Conservation (phyloP, 2,329 filamentous ascomycete species). For the Stachybotrys chlorohalonatus region DNA sequence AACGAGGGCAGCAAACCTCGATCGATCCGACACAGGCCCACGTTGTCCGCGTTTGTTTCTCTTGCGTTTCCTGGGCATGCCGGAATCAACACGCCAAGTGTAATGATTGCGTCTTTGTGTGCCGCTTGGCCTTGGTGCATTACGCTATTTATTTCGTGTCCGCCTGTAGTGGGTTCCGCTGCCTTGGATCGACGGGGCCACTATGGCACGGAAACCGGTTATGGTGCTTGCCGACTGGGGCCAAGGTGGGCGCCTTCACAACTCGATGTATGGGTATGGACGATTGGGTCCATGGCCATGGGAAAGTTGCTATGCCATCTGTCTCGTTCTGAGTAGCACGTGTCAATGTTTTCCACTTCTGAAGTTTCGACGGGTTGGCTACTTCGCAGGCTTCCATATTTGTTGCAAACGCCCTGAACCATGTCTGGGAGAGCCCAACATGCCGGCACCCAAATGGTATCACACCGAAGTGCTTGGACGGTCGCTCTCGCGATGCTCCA, state of each 20-base stretch:
- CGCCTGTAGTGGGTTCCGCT: background rate
- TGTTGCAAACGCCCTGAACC: no score
- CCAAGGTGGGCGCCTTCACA: background rate
- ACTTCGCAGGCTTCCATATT: no score
- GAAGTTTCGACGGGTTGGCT: no score
- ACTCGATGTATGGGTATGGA: background rate
- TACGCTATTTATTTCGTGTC: background rate
- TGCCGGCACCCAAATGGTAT: no score
- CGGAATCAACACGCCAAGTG: background rate
- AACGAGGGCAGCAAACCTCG: background rate
- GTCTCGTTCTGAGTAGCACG: no score
- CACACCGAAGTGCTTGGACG: no score
- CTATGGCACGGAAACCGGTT: background rate
- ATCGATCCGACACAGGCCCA: background rate
- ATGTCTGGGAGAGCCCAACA: no score
- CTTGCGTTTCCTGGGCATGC: background rate
- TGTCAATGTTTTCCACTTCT: background rate
- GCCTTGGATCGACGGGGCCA: background rate
- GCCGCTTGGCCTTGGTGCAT: background rate
- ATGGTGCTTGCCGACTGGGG: background rate
- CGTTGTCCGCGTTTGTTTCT: background rate
- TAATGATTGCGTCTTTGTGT: background rate
- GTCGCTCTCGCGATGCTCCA: no score
- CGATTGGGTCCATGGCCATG: background rate
- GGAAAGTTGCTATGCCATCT: background rate